Evolutionary conservation across 1,139 yeast genomes (phyloP), one percentile per base, ranked within the genome.

Genomic region (Eremothecium sinecaudum): DNA sequence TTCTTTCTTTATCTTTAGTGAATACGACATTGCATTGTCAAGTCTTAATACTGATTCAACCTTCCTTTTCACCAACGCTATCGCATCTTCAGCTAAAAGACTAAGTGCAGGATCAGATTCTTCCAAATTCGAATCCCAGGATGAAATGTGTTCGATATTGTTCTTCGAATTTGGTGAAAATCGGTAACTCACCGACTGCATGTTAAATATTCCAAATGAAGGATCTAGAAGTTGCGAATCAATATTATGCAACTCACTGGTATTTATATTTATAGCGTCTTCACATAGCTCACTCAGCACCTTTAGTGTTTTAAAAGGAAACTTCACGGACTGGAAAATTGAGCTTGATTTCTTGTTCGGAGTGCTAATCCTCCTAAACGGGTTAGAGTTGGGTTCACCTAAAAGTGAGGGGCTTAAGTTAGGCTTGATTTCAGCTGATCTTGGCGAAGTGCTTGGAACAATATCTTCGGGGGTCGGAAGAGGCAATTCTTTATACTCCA

Each of bases 1-100:
- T 55, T 90, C 96, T 30, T 69, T 71, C 41, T 84, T 81, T 31
- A 90, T 74, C 47, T 77, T 77, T 43, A 80, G 80, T n/a, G 83
- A 75, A 51, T 81, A 86, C 39, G 79, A 75, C 38, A 83, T 63
- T 3, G 87, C 73, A 39, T 90, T 81, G 18, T 83, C 79, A 43
- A 83, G 65, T 46, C 97, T 65, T 13, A 76, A 64, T n/a, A 86
- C 68, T 0, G 84, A 71, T 35, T 79, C 86, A 2, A 83, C 70
- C 51, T 90, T 87, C 18, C 72, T 75, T 35, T 66, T 64, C 1
- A 81, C 76, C 22, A 80, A 54, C 1, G 50, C 53, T 42, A 73
- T 72, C 0, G 95, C 82, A 47, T 84, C 95, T 14, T 69, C 74
- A 3, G 80, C 70, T 17, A 86, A 59, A 13, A 73, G 56, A 33